Evolutionary conservation across 805 yeast genomes (phyloP).

Genomic region (Teunomyces atbi): DNA sequence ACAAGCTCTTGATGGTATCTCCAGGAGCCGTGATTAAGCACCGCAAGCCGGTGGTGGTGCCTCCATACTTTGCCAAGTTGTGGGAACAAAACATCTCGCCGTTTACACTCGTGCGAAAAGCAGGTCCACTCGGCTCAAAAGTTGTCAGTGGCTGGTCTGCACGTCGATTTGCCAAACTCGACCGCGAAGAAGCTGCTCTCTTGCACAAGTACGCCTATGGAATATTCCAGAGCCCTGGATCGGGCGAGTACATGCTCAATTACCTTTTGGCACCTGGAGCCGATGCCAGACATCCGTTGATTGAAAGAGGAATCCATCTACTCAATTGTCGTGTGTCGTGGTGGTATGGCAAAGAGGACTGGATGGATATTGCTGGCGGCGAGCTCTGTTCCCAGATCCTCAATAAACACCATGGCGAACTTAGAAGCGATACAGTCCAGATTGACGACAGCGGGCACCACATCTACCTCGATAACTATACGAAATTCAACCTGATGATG

Average conservation of each 20-base stretch:
- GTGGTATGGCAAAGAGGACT: constrained; percentile 79
- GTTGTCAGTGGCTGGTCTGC: constrained; percentile 88
- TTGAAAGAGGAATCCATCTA: constrained; percentile 46
- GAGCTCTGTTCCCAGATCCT: constrained; percentile 35
- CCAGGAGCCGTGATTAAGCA: constrained; percentile 82
- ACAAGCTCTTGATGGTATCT: constrained; percentile 72
- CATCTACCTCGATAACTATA: constrained; percentile 66
- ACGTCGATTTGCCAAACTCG: constrained; percentile 68
- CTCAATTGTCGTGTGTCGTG: constrained; percentile 66
- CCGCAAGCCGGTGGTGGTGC: constrained; percentile 46
- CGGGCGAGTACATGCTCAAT: constrained; percentile 90
- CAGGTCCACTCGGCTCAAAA: constrained; percentile 82
- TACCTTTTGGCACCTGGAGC: constrained; percentile 90
- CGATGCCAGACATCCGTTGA: constrained; percentile 73
- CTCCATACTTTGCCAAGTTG: constrained; percentile 71
- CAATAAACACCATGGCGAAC: constrained; percentile 14
- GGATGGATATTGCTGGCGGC: constrained; percentile 60
- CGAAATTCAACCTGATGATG: constrained; percentile 51
- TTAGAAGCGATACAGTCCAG: constrained; percentile 30
- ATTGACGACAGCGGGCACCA: constrained; percentile 73
- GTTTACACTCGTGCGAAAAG: constrained; percentile 68
- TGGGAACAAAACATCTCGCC: constrained; percentile 93
- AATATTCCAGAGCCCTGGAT: constrained; percentile 82
- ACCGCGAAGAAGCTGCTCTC: constrained; percentile 42
- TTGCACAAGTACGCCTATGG: constrained; percentile 80